Evolutionary conservation across 768 basidiomycete genomes (phyloP).

Genomic region (Tephrocybe sp.): DNA sequence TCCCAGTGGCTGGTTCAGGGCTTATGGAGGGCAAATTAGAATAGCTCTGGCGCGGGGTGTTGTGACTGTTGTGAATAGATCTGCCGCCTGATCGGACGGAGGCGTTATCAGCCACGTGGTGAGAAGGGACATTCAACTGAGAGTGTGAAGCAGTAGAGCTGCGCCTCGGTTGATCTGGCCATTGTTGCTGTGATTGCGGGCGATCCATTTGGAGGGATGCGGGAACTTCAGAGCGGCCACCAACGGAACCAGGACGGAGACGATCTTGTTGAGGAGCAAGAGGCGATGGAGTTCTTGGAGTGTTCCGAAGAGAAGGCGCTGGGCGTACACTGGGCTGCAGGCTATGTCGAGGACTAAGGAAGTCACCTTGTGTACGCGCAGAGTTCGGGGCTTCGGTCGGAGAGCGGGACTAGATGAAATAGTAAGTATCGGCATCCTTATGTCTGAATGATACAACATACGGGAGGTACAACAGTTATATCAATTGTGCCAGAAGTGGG

Average conservation of each 20-base stretch:
- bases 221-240: neutral
- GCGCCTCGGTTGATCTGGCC: neutral
- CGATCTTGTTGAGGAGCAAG: neutral
- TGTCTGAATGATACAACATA: slow-evolving; percentile 4
- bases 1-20: neutral
- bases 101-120: neutral
- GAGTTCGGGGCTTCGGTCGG: slow-evolving; percentile 18
- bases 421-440: neutral
- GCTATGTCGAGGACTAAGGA: slow-evolving; percentile 14
- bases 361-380: slow-evolving; percentile 6
- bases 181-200: slow-evolving; percentile 3
- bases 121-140: neutral
- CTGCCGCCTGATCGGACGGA: slow-evolving; percentile 1
- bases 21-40: neutral
- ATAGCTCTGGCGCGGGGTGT: slow-evolving; percentile 1
- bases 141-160: slow-evolving; percentile 4
- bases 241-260: slow-evolving; percentile 4
- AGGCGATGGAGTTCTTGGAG: neutral
- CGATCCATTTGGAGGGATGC: neutral
- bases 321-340: slow-evolving; percentile 7
- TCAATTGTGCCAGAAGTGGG: slow-evolving; percentile 12
- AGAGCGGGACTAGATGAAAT: slow-evolving; percentile 18
- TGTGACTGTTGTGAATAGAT: neutral
- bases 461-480: slow-evolving; percentile 22
- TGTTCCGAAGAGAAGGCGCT: neutral